These are phyloP conservation scores for Silene latifolia DNA, from an alignment of 148 eudicot genomes.

Conservation along the genomic window DNA sequence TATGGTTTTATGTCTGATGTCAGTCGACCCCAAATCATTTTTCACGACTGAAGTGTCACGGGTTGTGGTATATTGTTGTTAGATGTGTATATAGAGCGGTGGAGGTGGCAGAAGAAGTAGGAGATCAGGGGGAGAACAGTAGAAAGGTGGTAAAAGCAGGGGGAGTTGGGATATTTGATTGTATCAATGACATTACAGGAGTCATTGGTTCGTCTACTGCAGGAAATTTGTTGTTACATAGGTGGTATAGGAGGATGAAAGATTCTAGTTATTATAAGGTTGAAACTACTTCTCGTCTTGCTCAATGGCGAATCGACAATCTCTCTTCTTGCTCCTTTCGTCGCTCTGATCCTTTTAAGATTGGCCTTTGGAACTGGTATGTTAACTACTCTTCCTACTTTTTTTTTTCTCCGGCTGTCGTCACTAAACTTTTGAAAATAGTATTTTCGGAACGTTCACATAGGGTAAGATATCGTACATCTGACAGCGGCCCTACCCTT, in stretches of 20 bases:
- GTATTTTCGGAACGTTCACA: too few relatives aligned
- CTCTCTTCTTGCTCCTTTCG: slow-evolving; percentile 61
- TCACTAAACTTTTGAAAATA: too few relatives aligned
- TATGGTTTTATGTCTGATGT: neutral
- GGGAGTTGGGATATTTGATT: slow-evolving; percentile 60
- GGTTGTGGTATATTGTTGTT: neutral
- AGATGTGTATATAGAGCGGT: neutral
- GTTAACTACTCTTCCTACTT: neutral
- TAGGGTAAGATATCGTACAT: too few relatives aligned
- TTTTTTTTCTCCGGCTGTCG: neutral
- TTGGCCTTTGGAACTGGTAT: slow-evolving; percentile 80
- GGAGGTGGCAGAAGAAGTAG: slow-evolving; percentile 14
- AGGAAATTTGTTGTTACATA: slow-evolving; percentile 3
- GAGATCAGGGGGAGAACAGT: slow-evolving; percentile 16
- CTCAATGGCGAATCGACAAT: slow-evolving; percentile 81
- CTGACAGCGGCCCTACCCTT: too few relatives aligned
- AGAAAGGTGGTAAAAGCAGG: slow-evolving; percentile 63
- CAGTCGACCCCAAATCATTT: neutral
- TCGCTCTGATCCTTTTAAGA: slow-evolving; percentile 75
- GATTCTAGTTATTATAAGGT: slow-evolving; percentile 62
- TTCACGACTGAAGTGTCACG: neutral
- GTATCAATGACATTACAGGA: slow-evolving; percentile 67
- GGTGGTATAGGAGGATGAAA: slow-evolving; percentile 31
- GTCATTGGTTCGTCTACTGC: slow-evolving; percentile 30
- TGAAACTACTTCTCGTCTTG: slow-evolving; percentile 71